Evolutionary conservation across 441 rosid species (phyloP), one percentile per base, ranked within the genome.

Genomic region (Populus hybrid): DNA sequence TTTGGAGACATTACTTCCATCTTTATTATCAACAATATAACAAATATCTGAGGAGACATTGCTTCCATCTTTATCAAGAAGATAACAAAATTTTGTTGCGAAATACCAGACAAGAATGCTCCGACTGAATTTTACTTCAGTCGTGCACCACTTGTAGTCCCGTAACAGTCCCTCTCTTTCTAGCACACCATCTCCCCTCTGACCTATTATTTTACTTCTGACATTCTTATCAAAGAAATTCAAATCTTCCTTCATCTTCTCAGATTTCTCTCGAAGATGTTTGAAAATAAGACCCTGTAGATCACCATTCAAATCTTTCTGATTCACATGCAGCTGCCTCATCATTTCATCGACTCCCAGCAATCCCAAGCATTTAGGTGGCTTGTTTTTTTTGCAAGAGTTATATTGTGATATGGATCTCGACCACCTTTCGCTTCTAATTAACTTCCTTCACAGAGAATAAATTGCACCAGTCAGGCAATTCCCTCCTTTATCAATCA

Each of bases 251-350:
- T 12, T 21, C 3, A 64, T 20, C 26, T 20, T 66, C 18, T 28
- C 18, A 66, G 10, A 8, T 26, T 66, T 66, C 36, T 66, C 0
- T 1, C 1, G 9, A 26, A 66, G 30, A 5, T 28, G 36, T 23
- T 3, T 0, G 3, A 66, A 28, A 11, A 66, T 66, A 12, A 66
- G 0, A 3, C 2, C 0, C 0, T 28, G 10, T 1, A 26, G 24
- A 4, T 0, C 69, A 1, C 0, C 36, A 66, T 26, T 67, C 3
- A 67, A 5, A 1, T 0, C 18, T 11, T 3, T 1, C 9, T n/a
- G 2, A 23, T 12, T 28, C 34, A 26, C 34, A 26, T 66, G 8
- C 6, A 66, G 9, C 0, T 26, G 30, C 69, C 8, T 28, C 32
- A 66, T 23, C 69, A 5, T 66, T 66, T 1, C 32, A 28, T 66